Base-by-base conservation (phyloP, 495 filamentous ascomycete genomes). In the Aspergillus sclerotioniger region DNA sequence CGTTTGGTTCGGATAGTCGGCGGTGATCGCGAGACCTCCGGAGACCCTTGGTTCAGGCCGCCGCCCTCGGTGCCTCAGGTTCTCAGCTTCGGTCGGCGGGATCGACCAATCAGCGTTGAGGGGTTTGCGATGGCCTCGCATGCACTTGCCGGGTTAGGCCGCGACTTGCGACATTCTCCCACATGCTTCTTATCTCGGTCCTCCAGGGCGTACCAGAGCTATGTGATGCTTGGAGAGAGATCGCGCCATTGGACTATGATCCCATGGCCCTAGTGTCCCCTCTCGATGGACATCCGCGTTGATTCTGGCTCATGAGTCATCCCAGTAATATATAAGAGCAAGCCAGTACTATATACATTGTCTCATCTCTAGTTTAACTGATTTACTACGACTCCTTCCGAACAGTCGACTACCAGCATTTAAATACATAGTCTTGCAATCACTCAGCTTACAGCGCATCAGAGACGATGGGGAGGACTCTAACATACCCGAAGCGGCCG, bases 401-500 rank as follows among this genome's bases (percentile, higher is more conserved):
- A 8, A 15, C 13, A 37, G 9, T 37, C 2, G 9, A 37, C 33
- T 1, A 37, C 13, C 33, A 15, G 1, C 2, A 15, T 37, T 8
- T 37, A 8, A 15, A 37, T 10, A 37, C 7, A 37, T 9, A 37
- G 8, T 37, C 33, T 35, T 10, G 31, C 31, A 33, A 35, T 9
- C 2, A n/a, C 33, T 35, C 3, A 13, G 9, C 29, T 29, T 1
- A 3, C 10, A 13, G 20, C 1, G 29, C 17, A 21, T 28, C 19
- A 31, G 5, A 12, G 29, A 57, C 50, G 20, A 82, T 82, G 79
- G 76, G 76, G 29, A 67, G 76, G 48, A 78, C 69, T 12, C 77
- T 90, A 28, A 81, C 85, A 53, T 92, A 92, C 55, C 88, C 89
- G 28, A 87, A 83, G 63, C 76, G 80, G 54, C 64, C 76, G 20